Percentiles rank a stretch among this genome's conserved stretches.
Conservation (phyloP, 164 flowering plant species). For the Magnolia officinalis region DNA sequence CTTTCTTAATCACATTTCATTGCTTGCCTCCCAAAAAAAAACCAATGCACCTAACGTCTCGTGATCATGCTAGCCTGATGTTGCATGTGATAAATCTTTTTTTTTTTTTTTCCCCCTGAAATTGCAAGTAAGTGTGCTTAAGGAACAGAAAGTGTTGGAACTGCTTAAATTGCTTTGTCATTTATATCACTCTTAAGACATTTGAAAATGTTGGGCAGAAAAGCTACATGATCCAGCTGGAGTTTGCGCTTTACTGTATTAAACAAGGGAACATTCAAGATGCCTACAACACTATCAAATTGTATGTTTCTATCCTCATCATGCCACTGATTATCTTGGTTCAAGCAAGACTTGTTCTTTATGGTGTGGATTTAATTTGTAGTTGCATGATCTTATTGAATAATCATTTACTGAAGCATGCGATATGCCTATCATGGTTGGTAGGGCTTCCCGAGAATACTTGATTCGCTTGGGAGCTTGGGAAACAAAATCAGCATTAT, state of each 20-base stretch:
- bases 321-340: neutral
- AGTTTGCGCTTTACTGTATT: slow-evolving; percentile 41
- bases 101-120: too few species aligned
- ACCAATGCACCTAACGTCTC: too few species aligned
- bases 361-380: neutral
- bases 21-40: too few species aligned
- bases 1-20: too few species aligned
- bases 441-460: neutral
- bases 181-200: neutral
- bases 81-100: too few species aligned
- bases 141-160: too few species aligned
- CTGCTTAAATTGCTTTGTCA: neutral
- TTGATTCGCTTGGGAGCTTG: neutral
- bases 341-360: too few species aligned
- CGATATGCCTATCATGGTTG: neutral
- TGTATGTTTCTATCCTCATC: slow-evolving; percentile 32
- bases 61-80: too few species aligned
- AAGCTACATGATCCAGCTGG: slow-evolving; percentile 42
- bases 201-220: slow-evolving; percentile 32
- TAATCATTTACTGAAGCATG: neutral
- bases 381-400: neutral
- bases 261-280: slow-evolving; percentile 35
- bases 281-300: slow-evolving; percentile 37
- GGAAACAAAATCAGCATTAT: neutral
- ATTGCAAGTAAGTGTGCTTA: too few species aligned